Percentiles rank a stretch among this genome's conserved stretches.
These are phyloP conservation scores for Globisporangium paroecandrum DNA, from an alignment of 352 stramenopile genomes.

Conservation along the genomic window DNA sequence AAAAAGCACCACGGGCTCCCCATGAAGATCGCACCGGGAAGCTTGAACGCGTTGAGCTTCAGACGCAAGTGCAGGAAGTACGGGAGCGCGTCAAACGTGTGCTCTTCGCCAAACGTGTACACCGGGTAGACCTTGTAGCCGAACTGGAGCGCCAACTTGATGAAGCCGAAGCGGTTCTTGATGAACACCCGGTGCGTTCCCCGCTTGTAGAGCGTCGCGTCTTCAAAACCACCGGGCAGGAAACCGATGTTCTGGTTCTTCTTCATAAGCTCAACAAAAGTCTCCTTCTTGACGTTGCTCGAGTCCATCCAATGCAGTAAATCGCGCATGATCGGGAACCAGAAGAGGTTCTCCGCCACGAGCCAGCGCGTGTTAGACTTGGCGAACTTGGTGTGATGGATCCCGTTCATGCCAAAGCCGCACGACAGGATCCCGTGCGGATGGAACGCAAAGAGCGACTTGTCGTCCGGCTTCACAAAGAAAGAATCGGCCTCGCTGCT, in stretches of 20 bases:
- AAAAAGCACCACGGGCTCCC: slow-evolving; percentile 74
- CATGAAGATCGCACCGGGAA: slow-evolving; percentile 81
- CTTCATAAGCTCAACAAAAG: slow-evolving; percentile 48
- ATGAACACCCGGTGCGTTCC: slow-evolving; percentile 89
- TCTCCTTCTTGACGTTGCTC: slow-evolving; percentile 41
- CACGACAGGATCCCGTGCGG: slow-evolving; percentile 62
- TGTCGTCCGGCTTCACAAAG: slow-evolving; percentile 13
- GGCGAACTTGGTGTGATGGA: slow-evolving; percentile 44
- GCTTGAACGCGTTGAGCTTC: slow-evolving; percentile 79
- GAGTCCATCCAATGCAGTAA: slow-evolving; percentile 72
- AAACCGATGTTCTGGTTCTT: slow-evolving; percentile 71
- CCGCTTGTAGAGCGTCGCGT: slow-evolving; percentile 86
- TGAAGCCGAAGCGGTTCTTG: slow-evolving; percentile 89
- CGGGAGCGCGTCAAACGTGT: slow-evolving; percentile 84
- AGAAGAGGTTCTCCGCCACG: slow-evolving; percentile 66
- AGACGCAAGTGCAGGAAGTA: slow-evolving; percentile 75
- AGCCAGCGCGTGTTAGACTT: slow-evolving; percentile 55
- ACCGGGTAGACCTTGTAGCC: slow-evolving; percentile 87
- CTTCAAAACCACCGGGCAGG: slow-evolving; percentile 93
- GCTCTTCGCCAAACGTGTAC: slow-evolving; percentile 92
- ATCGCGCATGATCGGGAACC: slow-evolving; percentile 63
- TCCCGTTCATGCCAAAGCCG: slow-evolving; percentile 54
- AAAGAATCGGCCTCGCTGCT: neutral
- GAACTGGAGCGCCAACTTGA: slow-evolving; percentile 90
- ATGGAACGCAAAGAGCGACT: slow-evolving; percentile 51